Evolutionary conservation across 768 basidiomycete species (phyloP).

Genomic region (Glaciozyma antarctica): DNA sequence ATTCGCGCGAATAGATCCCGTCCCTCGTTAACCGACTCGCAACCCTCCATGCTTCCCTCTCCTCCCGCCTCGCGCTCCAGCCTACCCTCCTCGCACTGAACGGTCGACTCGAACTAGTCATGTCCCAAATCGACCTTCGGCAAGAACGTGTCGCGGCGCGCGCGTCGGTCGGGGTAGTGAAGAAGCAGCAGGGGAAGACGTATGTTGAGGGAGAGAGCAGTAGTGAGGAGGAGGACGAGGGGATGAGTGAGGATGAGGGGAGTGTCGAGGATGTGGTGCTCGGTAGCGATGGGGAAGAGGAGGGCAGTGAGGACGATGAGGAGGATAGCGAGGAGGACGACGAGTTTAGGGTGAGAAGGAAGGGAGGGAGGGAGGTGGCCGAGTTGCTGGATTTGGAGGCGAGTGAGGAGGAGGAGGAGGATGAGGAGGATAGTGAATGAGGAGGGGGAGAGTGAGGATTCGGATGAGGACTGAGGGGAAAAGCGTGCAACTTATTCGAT

Average conservation of each 20-base stretch:
- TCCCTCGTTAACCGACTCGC: slow-evolving; percentile 81
- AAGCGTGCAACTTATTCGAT: too few species aligned
- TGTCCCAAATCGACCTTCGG: slow-evolving; percentile 85
- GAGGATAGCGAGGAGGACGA: slow-evolving; percentile 38
- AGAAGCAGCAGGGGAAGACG: slow-evolving; percentile 51
- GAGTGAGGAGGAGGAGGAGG: slow-evolving; percentile 6
- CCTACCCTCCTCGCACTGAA: slow-evolving; percentile 74
- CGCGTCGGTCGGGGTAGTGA: background rate
- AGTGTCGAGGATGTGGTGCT: slow-evolving; percentile 55
- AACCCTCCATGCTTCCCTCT: slow-evolving; percentile 69
- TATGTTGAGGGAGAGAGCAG: slow-evolving; percentile 60
- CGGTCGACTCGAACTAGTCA: slow-evolving; percentile 84
- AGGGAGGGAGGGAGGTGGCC: slow-evolving; percentile 18
- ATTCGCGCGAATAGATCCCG: slow-evolving; percentile 56
- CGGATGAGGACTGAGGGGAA: background rate
- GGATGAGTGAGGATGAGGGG: slow-evolving; percentile 57
- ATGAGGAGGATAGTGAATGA: slow-evolving; percentile 1
- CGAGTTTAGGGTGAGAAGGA: slow-evolving; percentile 22
- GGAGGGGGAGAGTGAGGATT: slow-evolving; percentile 4
- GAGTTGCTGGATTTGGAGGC: slow-evolving; percentile 14
- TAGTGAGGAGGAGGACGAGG: slow-evolving; percentile 54
- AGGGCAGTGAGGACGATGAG: slow-evolving; percentile 36
- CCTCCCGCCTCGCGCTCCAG: slow-evolving; percentile 68
- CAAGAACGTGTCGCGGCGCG: slow-evolving; percentile 43
- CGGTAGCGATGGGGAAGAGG: slow-evolving; percentile 43